phyloP scores from a whole-genome alignment of 495 filamentous ascomycete species.

The Penicillium fimorum region DNA sequence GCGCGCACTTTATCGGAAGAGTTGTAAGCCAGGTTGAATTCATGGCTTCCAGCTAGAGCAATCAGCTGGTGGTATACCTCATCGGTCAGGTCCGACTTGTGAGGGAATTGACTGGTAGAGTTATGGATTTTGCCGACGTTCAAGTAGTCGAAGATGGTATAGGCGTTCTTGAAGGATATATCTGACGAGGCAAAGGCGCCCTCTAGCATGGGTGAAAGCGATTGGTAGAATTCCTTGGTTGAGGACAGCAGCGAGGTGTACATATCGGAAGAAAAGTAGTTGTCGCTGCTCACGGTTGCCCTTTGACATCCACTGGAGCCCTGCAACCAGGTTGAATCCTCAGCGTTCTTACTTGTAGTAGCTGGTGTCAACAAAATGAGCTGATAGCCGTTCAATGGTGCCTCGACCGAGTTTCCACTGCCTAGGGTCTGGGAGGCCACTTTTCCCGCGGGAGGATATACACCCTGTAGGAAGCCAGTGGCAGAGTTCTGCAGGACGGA shows the following conservation, averaged over 20 bases:
- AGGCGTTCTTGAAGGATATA: slow-evolving; percentile 69
- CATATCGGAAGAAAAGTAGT: slow-evolving; percentile 62
- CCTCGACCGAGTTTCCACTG: slow-evolving; percentile 52
- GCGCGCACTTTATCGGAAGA: slow-evolving; percentile 45
- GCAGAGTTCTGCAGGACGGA: slow-evolving; percentile 60
- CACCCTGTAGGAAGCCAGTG: slow-evolving; percentile 58
- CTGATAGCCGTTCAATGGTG: slow-evolving; percentile 61
- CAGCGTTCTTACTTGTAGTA: slow-evolving; percentile 45
- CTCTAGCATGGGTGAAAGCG: slow-evolving; percentile 60
- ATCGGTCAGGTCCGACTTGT: slow-evolving; percentile 33
- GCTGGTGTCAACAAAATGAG: slow-evolving; percentile 52
- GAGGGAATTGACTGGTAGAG: slow-evolving; percentile 34
- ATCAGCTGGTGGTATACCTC: slow-evolving; percentile 39
- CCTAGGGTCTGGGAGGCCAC: slow-evolving; percentile 39
- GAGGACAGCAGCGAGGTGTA: slow-evolving; percentile 52
- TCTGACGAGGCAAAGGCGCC: slow-evolving; percentile 50
- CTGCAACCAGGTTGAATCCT: slow-evolving; percentile 59
- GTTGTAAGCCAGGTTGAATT: slow-evolving; percentile 55
- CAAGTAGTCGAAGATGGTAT: slow-evolving; percentile 59
- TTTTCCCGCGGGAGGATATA: slow-evolving; percentile 59
- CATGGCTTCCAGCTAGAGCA: slow-evolving; percentile 48
- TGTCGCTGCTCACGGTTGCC: slow-evolving; percentile 65
- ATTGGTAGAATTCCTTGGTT: slow-evolving; percentile 64
- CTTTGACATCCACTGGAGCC: slow-evolving; percentile 57
- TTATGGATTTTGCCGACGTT: slow-evolving; percentile 58